These are phyloP conservation scores for Amoebophrya sp. DNA, from an alignment of 169 alveolate genomes.

Conservation along the genomic window DNA sequence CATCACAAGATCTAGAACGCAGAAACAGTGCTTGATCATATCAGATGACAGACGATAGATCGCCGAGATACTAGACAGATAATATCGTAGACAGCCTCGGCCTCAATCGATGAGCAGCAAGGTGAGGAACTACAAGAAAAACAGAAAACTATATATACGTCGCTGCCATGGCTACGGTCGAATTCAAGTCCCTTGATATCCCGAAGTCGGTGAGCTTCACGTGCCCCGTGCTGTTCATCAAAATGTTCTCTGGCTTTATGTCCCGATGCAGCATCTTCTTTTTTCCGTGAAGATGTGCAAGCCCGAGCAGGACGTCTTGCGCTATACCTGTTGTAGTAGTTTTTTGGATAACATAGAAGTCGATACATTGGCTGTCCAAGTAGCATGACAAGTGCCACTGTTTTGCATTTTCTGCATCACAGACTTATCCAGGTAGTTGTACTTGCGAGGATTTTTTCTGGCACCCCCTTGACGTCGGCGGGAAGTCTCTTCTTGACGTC, in stretches of 20 bases:
- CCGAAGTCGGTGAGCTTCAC: slow-evolving; percentile 83
- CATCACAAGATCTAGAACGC: too few species aligned
- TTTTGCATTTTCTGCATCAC: too few species aligned
- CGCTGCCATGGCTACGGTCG: slow-evolving; percentile 57
- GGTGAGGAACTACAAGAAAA: neutral
- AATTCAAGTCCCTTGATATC: slow-evolving; percentile 65
- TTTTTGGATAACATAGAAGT: neutral
- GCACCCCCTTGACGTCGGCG: slow-evolving; percentile 52
- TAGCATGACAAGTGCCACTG: too few species aligned
- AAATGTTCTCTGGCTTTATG: slow-evolving; percentile 77
- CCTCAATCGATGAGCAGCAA: neutral
- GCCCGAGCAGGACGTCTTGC: neutral
- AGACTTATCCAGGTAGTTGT: too few species aligned
- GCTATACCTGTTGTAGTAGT: neutral
- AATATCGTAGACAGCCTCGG: too few species aligned
- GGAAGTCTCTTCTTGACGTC: slow-evolving; percentile 55
- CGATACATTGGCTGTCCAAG: too few species aligned
- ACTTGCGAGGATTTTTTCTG: slow-evolving; percentile 58
- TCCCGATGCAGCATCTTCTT: slow-evolving; percentile 66
- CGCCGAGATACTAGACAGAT: too few species aligned
- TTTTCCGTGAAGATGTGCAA: neutral
- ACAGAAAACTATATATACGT: slow-evolving; percentile 31
- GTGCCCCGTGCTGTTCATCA: slow-evolving; percentile 59
- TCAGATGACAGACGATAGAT: too few species aligned
- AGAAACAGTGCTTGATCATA: too few species aligned